Percentiles rank a stretch among this genome's conserved stretches.
Evolutionary conservation across 768 basidiomycete species (phyloP).

Genomic region (Cantharellus cinnabarinus): DNA sequence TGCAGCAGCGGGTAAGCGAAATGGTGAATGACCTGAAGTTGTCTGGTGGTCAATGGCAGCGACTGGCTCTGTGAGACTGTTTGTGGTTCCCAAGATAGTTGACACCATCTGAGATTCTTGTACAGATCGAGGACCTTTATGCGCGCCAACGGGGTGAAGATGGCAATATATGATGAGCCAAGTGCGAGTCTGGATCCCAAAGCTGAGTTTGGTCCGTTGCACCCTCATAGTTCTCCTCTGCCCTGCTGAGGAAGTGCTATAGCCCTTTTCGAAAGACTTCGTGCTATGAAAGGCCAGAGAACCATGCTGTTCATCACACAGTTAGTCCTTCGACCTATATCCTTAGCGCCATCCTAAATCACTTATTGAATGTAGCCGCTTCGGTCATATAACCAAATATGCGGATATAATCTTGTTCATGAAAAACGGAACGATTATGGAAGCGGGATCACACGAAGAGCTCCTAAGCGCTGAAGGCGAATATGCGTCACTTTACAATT

Average conservation of each 20-base stretch:
- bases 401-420: constrained; percentile 9
- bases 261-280: constrained; percentile 7
- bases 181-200: constrained; percentile 36
- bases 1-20: constrained; percentile 9
- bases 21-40: constrained; percentile 12
- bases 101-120: not conserved
- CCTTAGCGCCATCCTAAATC: not conserved
- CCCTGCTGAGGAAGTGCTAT: not conserved
- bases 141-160: constrained; percentile 23
- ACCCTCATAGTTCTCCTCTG: not conserved
- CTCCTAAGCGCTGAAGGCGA: constrained; percentile 5
- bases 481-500: constrained; percentile 8
- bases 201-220: constrained; percentile 21
- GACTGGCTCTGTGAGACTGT: constrained; percentile 12
- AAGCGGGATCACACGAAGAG: constrained; percentile 7
- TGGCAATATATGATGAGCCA: constrained; percentile 38
- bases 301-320: constrained; percentile 9
- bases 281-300: constrained; percentile 5
- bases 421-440: constrained; percentile 7
- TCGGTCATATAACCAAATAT: constrained; percentile 9
- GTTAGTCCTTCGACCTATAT: not conserved
- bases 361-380: constrained; percentile 3
- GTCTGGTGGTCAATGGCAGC: constrained; percentile 19
- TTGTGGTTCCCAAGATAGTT: not conserved
- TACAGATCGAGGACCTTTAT: constrained; percentile 21